Base-by-base conservation (phyloP, 257 asterid species). In the Mentha longifolia region DNA sequence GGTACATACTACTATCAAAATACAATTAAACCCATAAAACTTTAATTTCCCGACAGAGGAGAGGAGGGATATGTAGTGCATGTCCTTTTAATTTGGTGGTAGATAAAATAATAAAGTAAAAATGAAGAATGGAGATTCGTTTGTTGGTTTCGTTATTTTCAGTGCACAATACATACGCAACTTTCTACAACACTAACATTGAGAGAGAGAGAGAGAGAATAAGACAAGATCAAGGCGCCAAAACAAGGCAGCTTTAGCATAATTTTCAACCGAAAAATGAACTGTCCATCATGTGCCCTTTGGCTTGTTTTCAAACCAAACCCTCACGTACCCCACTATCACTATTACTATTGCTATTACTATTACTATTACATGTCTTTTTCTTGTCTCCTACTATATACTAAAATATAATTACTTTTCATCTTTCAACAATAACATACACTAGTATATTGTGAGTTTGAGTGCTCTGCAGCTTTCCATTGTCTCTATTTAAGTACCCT, bases 251-350 rank as follows among this genome's bases (percentile, higher is more conserved):
- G 77, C 82, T 81, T 80, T 81, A 58, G 31, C 77, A 52, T 74
- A 77, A 33, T 60, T 31, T 35, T n/a, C n/a, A 5, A 74, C 76
- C 55, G 46, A 74, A 64, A 72, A 25, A 67, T 74, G 77, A 73
- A 78, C 82, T 71, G 80, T 77, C 80, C 7, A 46, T 74, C 80
- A 80, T 77, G 79, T 76, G 79, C 68, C 77, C 49, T 22, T 2
- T 22, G 25, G 25, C n/a, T 37, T 47, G n/a, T 6, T 49, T 25
- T 11, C 22, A 46, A 57, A n/a, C 68, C 37, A 46, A 57, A n/a
- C 68, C 37, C 68, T 42, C 74, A 22, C 25, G 25, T 22, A 41
- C 67, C 72, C 79, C 81, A 80, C 81, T 73, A 50, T 73, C 6
- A 42, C 43, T 1, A 0, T 39, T 72, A 2, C 73, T 22, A 22